Percentiles rank a stretch among this genome's conserved stretches.
Evolutionary conservation across 2,329 filamentous ascomycete genomes (phyloP).

Genomic region (Mycosphaerella arachidis): DNA sequence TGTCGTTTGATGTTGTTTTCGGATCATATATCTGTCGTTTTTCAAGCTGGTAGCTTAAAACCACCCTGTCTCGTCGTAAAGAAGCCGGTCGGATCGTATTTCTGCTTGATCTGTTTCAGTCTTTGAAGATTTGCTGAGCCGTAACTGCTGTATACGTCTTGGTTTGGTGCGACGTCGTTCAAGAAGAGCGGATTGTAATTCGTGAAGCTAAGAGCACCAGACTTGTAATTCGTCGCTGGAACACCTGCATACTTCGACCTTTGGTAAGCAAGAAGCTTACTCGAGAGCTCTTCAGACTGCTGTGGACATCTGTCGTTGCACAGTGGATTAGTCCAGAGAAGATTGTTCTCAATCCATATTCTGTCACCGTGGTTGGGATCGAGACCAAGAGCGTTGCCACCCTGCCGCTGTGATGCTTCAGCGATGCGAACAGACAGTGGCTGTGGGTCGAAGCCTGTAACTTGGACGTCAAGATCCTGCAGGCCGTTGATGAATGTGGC

Average conservation of each 20-base stretch:
- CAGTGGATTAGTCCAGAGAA: slow-evolving; percentile 16
- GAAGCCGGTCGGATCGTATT: slow-evolving; percentile 23
- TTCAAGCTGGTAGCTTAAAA: slow-evolving; percentile 19
- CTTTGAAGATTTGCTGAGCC: slow-evolving; percentile 18
- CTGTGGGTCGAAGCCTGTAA: too few species aligned
- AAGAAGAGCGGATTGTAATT: slow-evolving; percentile 21
- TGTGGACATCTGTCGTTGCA: slow-evolving; percentile 18
- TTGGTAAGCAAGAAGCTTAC: slow-evolving; percentile 8
- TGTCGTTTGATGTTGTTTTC: neutral
- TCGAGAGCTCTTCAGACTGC: slow-evolving; percentile 11
- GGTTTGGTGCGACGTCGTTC: slow-evolving; percentile 23
- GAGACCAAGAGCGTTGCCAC: slow-evolving; percentile 19
- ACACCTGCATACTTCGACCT: slow-evolving; percentile 10
- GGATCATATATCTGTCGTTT: neutral
- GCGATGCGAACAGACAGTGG: too few species aligned
- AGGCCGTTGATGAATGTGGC: too few species aligned
- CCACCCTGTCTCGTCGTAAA: slow-evolving; percentile 24
- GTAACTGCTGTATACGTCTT: slow-evolving; percentile 24
- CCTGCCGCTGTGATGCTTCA: too few species aligned
- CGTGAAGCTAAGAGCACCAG: slow-evolving; percentile 2
- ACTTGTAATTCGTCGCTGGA: slow-evolving; percentile 18
- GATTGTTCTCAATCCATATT: slow-evolving; percentile 20
- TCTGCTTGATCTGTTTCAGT: slow-evolving; percentile 18
- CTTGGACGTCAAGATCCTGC: too few species aligned
- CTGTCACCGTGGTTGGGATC: slow-evolving; percentile 16